Base-by-base conservation (phyloP, 2,329 filamentous ascomycete species). In the Xylaria arbuscula region DNA sequence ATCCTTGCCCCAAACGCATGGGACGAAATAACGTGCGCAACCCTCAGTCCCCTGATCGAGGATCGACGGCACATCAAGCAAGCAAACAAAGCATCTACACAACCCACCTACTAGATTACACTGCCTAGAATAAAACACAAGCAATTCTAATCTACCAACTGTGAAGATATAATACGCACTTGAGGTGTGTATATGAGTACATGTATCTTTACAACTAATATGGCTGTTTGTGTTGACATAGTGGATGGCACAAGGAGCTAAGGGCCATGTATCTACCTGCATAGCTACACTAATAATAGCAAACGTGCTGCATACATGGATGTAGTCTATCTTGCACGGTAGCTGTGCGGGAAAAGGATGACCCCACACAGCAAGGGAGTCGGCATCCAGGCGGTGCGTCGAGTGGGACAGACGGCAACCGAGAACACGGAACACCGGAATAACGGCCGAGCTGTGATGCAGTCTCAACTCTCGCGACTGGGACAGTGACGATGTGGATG, bases 1-100 rank as follows among this genome's bases (percentile, higher is more conserved):
- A 60, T 51, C 56, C 40, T 32, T 53, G 45, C 62, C 22, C 32
- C 34, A 58, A 19, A 66, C 58, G 55, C 63, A 69, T 66, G 67
- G 63, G 58, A 68, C 62, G 42, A 62, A 57, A 53, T 58, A 64
- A 51, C 55, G 55, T 57, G 65, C 64, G 59, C 54, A 24, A n/a
- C 38, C 15, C 48, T 53, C 17, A 54, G 42, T 63, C 62, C 66
- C 62, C 51, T 56, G 64, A 53, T 62, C 57, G 34, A 62, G 45
- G 59, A 69, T 66, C 67, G 59, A 66, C 64, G 66, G 54, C 58
- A 56, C 67, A 22, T 62, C 24, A 66, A 51, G 45, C 54, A 47
- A 53, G 53, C 47, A 38, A 62, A 42, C 32, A 50, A 50, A 47
- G 40, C 45, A 59, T 13, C 17, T 47, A 64, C 54, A 38, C 28